Evolutionary conservation across 2,329 filamentous ascomycete species (phyloP).

Genomic region (Colletotrichum sojae): DNA sequence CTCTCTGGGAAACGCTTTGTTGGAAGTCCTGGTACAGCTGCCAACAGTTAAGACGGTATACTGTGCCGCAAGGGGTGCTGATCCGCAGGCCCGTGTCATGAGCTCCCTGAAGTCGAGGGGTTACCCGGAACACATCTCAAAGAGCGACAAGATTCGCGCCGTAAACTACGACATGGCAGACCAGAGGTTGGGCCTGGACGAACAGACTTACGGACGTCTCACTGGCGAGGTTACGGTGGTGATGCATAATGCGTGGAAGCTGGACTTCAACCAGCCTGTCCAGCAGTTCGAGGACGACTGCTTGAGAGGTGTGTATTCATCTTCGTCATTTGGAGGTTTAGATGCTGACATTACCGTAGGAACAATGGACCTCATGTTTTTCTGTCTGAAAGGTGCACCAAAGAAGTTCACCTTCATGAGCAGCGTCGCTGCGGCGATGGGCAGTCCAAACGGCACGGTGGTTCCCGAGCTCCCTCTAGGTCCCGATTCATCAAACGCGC

Average conservation of each 20-base stretch:
- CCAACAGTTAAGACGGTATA: constrained; percentile 5
- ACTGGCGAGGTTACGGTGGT: constrained; percentile 14
- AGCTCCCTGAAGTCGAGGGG: constrained; percentile 7
- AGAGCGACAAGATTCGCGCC: constrained; percentile 18
- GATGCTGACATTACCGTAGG: neutral
- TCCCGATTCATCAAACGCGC: neutral
- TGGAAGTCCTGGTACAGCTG: constrained; percentile 16
- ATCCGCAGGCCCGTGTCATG: neutral
- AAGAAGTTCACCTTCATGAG: constrained; percentile 32
- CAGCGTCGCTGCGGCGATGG: constrained; percentile 35
- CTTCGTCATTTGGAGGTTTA: rapidly evolving
- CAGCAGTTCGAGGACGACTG: constrained; percentile 30
- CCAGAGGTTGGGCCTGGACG: neutral
- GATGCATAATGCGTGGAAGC: constrained; percentile 35
- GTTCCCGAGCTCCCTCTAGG: constrained; percentile 9
- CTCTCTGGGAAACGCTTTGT: constrained; percentile 17
- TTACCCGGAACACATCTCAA: neutral
- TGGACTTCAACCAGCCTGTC: constrained; percentile 33
- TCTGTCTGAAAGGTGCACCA: neutral
- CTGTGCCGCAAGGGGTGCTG: constrained; percentile 17
- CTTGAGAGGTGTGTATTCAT: neutral
- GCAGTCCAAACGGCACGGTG: neutral
- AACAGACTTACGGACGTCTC: neutral
- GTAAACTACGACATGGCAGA: constrained; percentile 28
- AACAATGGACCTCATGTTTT: constrained; percentile 15